Percentiles rank a stretch among this genome's conserved stretches.
phyloP scores from a whole-genome alignment of 2,329 filamentous ascomycete species.

The Verticillium klebahnii region DNA sequence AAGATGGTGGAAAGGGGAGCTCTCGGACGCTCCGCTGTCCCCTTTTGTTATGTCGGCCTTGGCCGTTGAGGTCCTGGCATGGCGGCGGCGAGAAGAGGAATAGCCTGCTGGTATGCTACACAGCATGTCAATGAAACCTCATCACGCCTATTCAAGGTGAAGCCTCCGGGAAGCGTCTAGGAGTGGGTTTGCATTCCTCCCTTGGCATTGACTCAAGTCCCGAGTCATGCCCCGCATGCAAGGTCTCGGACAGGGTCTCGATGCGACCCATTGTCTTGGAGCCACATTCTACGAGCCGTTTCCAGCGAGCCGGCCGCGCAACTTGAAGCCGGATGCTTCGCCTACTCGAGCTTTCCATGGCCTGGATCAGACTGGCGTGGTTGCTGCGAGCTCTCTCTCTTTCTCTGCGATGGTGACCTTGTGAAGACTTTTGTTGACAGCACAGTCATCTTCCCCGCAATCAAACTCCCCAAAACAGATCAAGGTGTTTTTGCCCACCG shows the following conservation, averaged over 20 bases:
- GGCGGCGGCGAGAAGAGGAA: background rate
- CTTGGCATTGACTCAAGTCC: background rate
- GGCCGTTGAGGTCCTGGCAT: background rate
- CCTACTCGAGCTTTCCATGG: background rate
- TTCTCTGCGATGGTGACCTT: background rate
- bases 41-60: background rate
- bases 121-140: too few species aligned
- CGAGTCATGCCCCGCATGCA: background rate
- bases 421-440: background rate
- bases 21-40: background rate
- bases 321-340: background rate
- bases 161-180: background rate
- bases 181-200: background rate
- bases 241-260: background rate
- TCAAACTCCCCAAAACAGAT: background rate
- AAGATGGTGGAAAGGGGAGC: background rate
- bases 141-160: too few species aligned
- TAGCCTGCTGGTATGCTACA: background rate
- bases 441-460: background rate
- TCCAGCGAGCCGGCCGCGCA: background rate
- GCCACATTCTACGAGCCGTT: background rate
- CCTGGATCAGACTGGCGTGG: background rate
- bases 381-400: background rate
- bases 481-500: background rate
- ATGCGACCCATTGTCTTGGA: background rate